Conservation (phyloP, 23 red algal genomes). For the Pyropia haitanensis region DNA sequence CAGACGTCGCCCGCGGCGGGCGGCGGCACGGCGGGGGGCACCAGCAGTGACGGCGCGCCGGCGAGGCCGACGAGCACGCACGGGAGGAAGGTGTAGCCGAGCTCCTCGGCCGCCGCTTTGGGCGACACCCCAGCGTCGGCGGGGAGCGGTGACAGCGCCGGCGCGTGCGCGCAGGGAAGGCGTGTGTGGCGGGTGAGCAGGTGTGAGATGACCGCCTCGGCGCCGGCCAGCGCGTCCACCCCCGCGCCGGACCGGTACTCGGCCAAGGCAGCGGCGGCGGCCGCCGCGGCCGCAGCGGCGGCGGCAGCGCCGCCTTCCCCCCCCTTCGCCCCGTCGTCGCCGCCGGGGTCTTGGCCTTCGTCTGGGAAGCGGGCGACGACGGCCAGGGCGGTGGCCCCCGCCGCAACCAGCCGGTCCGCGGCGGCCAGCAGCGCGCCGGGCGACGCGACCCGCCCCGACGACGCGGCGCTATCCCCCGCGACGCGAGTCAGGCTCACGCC, state of each 20-base stretch:
- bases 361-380: conserved; percentile 80
- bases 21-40: not conserved
- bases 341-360: conserved; percentile 40
- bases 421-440: conserved; percentile 51
- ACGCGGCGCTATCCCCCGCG: conserved; percentile 17
- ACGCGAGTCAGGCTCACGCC: conserved; percentile 13
- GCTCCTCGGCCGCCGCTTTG: conserved; percentile 95
- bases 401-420: conserved; percentile 12
- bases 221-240: conserved; percentile 86
- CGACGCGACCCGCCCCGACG: conserved; percentile 44
- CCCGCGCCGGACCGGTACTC: conserved; percentile 75
- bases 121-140: conserved; percentile 44
- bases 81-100: conserved; percentile 92
- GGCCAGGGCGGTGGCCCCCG: conserved; percentile 64
- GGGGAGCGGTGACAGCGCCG: conserved; percentile 49
- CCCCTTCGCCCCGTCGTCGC: conserved; percentile 50
- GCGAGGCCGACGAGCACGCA: conserved; percentile 88
- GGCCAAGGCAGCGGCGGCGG: conserved; percentile 3
- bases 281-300: conserved; percentile 52
- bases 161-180: conserved; percentile 91
- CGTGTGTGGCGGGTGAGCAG: conserved; percentile 48
- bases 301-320: conserved; percentile 61
- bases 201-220: conserved; percentile 90
- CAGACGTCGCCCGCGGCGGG: conserved; percentile 10
- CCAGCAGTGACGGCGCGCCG: conserved; percentile 50